phyloP scores from a whole-genome alignment of 1,139 yeast genomes.

The Nadsonia commutata region DNA sequence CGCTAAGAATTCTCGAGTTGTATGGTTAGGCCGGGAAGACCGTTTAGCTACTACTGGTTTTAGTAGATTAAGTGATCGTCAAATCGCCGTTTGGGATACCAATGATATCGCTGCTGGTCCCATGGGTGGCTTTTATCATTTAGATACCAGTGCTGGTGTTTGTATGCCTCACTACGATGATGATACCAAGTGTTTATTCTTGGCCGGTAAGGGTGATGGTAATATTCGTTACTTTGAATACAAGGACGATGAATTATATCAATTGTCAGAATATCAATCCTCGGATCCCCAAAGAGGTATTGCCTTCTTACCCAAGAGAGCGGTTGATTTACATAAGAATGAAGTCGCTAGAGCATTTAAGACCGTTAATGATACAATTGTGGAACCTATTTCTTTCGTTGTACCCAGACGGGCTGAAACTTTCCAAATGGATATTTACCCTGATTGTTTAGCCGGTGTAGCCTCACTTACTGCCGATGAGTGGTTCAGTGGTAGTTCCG shows the following conservation, averaged over 20 bases:
- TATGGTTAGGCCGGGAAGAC: conserved; percentile 80
- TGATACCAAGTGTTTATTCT: conserved; percentile 60
- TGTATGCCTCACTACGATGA: conserved; percentile 82
- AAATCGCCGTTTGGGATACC: conserved; percentile 86
- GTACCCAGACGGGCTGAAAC: conserved; percentile 91
- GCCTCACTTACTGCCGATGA: conserved; percentile 72
- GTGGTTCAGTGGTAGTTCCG: conserved; percentile 64
- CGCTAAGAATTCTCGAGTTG: conserved; percentile 76
- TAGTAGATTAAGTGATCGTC: conserved; percentile 84
- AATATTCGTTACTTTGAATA: conserved; percentile 87
- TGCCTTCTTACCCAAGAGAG: conserved; percentile 73
- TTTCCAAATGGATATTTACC: conserved; percentile 85
- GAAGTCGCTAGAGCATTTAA: conserved; percentile 74
- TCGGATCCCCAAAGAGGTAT: conserved; percentile 93
- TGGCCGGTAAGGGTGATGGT: conserved; percentile 98
- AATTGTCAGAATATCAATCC: conserved; percentile 75
- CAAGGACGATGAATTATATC: conserved; percentile 58
- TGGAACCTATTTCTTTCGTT: conserved; percentile 81
- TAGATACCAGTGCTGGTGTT: conserved; percentile 88
- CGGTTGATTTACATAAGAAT: conserved; percentile 65
- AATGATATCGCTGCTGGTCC: conserved; percentile 64
- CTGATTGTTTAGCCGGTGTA: conserved; percentile 69
- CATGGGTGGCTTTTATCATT: conserved; percentile 68
- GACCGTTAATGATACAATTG: conserved; percentile 63
- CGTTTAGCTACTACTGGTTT: conserved; percentile 92